These are phyloP conservation scores for Fraxinus anomala DNA, from an alignment of 257 asterid genomes.

Conservation along the genomic window DNA sequence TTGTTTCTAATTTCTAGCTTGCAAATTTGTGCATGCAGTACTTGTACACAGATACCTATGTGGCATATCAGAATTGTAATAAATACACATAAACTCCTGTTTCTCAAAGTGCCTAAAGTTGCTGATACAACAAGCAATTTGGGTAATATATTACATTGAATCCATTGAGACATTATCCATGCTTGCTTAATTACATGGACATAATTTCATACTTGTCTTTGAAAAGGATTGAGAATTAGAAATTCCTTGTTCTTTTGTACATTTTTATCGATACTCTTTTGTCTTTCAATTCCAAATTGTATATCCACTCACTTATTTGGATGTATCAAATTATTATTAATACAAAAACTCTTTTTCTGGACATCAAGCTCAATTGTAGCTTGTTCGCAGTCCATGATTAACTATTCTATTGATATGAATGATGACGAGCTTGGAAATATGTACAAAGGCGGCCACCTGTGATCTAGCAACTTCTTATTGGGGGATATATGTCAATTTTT, in stretches of 20 bases:
- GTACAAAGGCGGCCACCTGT: not conserved
- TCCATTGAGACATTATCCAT: not conserved
- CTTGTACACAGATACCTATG: not conserved
- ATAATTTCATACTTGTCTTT: not conserved
- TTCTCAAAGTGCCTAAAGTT: not conserved
- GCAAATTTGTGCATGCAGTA: not conserved
- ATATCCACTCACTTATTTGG: not conserved
- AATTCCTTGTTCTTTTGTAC: not conserved
- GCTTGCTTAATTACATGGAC: not conserved
- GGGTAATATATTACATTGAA: not conserved
- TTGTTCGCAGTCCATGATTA: not conserved
- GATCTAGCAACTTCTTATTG: not conserved
- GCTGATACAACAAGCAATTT: not conserved
- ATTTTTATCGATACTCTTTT: not conserved
- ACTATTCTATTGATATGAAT: not conserved
- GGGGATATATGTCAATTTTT: not conserved
- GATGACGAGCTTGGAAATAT: not conserved
- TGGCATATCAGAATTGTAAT: not conserved
- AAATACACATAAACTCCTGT: not conserved
- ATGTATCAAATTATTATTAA: not conserved
- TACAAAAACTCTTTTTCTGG: not conserved
- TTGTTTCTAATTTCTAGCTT: not conserved
- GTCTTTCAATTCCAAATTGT: not conserved
- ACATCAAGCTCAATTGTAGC: not conserved
- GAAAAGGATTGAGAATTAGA: not conserved